These are phyloP conservation scores for Nemania sp. DNA, from an alignment of 2,329 filamentous ascomycete genomes.

Conservation along the genomic window DNA sequence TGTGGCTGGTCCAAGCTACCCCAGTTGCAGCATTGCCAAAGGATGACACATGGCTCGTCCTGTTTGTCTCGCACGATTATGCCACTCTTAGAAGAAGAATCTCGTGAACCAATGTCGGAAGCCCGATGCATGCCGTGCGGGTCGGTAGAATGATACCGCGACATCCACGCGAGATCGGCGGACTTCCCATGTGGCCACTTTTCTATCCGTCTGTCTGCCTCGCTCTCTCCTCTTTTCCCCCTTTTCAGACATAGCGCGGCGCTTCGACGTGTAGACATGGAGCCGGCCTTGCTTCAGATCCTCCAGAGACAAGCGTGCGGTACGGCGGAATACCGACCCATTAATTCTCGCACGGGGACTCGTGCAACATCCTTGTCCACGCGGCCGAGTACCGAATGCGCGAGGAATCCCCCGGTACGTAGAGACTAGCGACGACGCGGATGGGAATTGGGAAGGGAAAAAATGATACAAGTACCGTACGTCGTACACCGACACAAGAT, in stretches of 20 bases:
- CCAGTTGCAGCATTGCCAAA: conserved; percentile 1
- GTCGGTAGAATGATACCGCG: conserved; percentile 1
- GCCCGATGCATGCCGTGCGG: conserved; percentile 8
- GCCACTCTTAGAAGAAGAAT: not conserved
- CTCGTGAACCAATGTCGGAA: conserved; percentile 2
- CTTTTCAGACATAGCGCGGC: no score
- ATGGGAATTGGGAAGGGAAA: not conserved
- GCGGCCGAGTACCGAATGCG: not conserved
- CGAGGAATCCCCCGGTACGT: not conserved
- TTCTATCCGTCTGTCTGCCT: no score
- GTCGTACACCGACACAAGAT: not conserved
- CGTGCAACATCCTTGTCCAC: conserved; percentile 6
- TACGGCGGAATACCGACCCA: conserved; percentile 12
- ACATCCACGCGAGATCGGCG: conserved; percentile 9
- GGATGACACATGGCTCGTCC: conserved; percentile 3
- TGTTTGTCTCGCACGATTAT: not conserved
- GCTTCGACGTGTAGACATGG: no score
- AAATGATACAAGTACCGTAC: no score
- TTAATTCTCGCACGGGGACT: not conserved
- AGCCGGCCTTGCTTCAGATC: no score
- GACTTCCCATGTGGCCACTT: no score
- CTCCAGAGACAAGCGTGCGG: no score
- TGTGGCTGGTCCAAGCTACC: conserved; percentile 5
- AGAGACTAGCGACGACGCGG: not conserved
- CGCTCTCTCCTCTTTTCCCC: no score